Base-by-base conservation (phyloP, 2,329 filamentous ascomycete genomes). In the Chaetomiaceae sp. region DNA sequence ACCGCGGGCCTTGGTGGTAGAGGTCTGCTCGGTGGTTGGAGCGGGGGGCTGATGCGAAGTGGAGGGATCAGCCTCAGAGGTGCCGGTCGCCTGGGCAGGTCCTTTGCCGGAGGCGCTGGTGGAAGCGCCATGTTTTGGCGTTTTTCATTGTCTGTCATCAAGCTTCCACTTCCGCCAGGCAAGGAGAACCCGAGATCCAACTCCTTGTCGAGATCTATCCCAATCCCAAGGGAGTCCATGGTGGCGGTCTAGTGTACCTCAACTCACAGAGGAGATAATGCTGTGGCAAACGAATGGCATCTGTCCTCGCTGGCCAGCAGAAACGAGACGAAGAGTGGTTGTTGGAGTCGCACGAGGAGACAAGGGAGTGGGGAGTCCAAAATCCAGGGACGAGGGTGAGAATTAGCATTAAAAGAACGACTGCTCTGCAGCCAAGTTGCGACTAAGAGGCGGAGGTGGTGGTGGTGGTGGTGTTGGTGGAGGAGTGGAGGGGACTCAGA, bases 261-360 rank as follows among this genome's bases (percentile, higher is more conserved):
- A 17, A 53, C 49, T 56, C 51, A 33, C 47, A 30, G 46, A 51
- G 51, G 42, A 55, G 46, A 45, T 50, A 45, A 3, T 16, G 21
- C 25, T 38, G 14, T 35, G 10, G 30, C 5, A 51, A 49, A 47
- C 31, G 49, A 54, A 38, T 39, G 54, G 53, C 45, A 51, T 57
- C 48, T 48, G 52, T 63, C 59, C 56, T 61, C 56, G 58, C 60
- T 62, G 63, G 53, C 59, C 61, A 58, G 61, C 61, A 64, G 62
- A n/a, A n/a, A 57, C 55, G 46, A 55, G 52, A 55, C 50, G 53
- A 56, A 44, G 41, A 35, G 31, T 42, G 35, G 44, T 13, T 33
- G 45, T 23, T 37, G 31, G 6, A 48, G 48, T 50, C 31, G 49
- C 49, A 50, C 40, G 44, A 53, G 46, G 44, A 49, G 25, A 20